Evolutionary conservation across 495 filamentous ascomycete genomes (phyloP).

Genomic region (Letharia lupina): DNA sequence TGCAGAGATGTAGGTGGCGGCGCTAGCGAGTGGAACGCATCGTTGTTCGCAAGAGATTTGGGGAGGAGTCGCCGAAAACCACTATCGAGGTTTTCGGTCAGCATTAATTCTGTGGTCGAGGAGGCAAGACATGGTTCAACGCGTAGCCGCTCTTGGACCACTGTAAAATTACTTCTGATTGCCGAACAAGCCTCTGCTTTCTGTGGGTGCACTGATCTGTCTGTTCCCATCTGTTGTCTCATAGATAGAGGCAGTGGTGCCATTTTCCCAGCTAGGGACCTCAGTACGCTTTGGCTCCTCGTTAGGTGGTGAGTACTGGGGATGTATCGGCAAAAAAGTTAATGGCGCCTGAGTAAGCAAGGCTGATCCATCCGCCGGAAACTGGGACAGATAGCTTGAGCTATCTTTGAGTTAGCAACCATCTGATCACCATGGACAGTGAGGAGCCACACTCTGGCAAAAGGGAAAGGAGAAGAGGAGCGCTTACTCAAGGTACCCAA

Average conservation of each 20-base stretch:
- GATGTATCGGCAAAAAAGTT: not conserved
- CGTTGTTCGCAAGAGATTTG: not conserved
- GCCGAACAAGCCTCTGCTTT: not conserved
- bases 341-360: not conserved
- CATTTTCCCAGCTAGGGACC: not conserved
- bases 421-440: not conserved
- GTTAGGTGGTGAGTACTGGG: not conserved
- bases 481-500: not conserved
- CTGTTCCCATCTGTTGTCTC: not conserved
- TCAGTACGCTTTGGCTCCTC: not conserved
- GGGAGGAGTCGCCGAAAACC: not conserved
- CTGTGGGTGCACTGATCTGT: not conserved
- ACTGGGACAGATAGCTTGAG: not conserved
- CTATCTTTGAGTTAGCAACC: not conserved
- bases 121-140: not conserved
- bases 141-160: not conserved
- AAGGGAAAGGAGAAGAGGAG: not conserved
- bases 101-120: not conserved
- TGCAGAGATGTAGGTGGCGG: not conserved
- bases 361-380: not conserved
- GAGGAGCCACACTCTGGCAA: not conserved
- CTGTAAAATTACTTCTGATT: not conserved
- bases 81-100: not conserved
- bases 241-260: not conserved
- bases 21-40: not conserved